A percentile compares a stretch with the other conserved stretches of the same genome.
Evolutionary conservation across 768 basidiomycete genomes (phyloP).

Genomic region (Rubroboletus pulcherrimus): DNA sequence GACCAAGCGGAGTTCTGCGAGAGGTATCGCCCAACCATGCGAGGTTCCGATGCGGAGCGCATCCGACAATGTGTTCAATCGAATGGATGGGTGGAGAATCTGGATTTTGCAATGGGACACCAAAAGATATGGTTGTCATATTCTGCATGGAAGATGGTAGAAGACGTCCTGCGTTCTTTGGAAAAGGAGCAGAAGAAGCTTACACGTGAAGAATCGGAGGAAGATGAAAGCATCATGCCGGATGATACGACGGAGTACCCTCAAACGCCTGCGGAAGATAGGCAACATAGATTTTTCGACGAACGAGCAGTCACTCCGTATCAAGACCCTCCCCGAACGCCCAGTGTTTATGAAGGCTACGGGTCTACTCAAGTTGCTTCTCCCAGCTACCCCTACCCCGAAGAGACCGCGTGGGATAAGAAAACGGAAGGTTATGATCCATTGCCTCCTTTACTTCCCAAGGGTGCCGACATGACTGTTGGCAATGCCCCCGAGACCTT

Average conservation of each 20-base stretch:
- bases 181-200: constrained; percentile 49
- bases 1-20: constrained; percentile 48
- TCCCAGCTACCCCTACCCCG: constrained; percentile 30
- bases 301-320: constrained; percentile 28
- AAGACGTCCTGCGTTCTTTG: constrained; percentile 48
- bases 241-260: constrained; percentile 41
- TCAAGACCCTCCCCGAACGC: constrained; percentile 30
- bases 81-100: constrained; percentile 50
- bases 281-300: constrained; percentile 32
- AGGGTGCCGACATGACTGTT: constrained; percentile 36
- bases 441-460: constrained; percentile 33
- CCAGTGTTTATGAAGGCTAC: constrained; percentile 26
- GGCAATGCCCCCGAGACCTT: constrained; percentile 44
- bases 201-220: constrained; percentile 38
- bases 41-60: constrained; percentile 43
- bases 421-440: constrained; percentile 32
- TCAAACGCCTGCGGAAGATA: constrained; percentile 28
- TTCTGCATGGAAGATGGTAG: constrained; percentile 57
- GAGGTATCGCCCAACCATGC: constrained; percentile 50
- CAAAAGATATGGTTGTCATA: constrained; percentile 55
- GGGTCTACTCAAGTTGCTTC: constrained; percentile 20
- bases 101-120: constrained; percentile 53
- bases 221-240: constrained; percentile 43
- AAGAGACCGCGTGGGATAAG: constrained; percentile 42
- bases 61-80: constrained; percentile 48